Conservation (phyloP, 2,329 filamentous ascomycete species). For the Seiridium cupressi region DNA sequence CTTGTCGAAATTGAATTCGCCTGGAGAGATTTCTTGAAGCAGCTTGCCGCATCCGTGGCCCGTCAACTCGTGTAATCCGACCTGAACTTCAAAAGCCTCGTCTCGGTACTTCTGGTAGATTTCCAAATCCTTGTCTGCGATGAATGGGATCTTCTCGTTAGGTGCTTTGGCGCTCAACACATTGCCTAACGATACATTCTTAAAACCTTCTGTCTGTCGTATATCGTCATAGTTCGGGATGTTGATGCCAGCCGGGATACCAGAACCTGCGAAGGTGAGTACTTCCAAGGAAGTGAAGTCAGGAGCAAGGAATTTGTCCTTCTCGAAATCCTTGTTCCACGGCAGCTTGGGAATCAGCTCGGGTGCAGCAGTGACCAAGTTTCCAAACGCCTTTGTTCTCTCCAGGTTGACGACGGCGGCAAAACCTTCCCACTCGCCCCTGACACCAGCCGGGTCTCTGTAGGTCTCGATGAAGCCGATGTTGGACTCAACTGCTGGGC, state of each 20-base stretch:
- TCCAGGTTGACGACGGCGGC: conserved; percentile 85
- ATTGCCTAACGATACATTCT: conserved; percentile 92
- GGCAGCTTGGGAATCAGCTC: conserved; percentile 84
- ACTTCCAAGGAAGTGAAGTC: conserved; percentile 97
- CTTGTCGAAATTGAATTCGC: conserved; percentile 84
- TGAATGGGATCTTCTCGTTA: conserved; percentile 90
- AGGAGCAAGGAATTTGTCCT: conserved; percentile 91
- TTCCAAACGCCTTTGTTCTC: conserved; percentile 82
- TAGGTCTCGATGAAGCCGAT: conserved; percentile 87
- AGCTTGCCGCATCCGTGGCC: conserved; percentile 92
- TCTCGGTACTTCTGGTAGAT: conserved; percentile 83
- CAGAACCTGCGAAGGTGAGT: conserved; percentile 71
- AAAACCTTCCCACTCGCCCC: conserved; percentile 85
- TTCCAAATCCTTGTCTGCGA: conserved; percentile 72
- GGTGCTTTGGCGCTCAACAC: conserved; percentile 88
- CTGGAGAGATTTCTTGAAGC: conserved; percentile 81
- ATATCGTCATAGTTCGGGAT: conserved; percentile 71
- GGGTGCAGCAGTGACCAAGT: conserved; percentile 78
- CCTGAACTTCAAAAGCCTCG: conserved; percentile 89
- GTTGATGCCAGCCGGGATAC: conserved; percentile 58
- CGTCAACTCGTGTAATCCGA: conserved; percentile 86
- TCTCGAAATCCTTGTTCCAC: conserved; percentile 87
- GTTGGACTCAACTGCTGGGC: conserved; percentile 76
- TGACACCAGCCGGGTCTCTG: conserved; percentile 75
- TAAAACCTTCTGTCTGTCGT: conserved; percentile 81